Evolutionary conservation across 2,329 filamentous ascomycete species (phyloP).

Genomic region (Huntiella omanensis): DNA sequence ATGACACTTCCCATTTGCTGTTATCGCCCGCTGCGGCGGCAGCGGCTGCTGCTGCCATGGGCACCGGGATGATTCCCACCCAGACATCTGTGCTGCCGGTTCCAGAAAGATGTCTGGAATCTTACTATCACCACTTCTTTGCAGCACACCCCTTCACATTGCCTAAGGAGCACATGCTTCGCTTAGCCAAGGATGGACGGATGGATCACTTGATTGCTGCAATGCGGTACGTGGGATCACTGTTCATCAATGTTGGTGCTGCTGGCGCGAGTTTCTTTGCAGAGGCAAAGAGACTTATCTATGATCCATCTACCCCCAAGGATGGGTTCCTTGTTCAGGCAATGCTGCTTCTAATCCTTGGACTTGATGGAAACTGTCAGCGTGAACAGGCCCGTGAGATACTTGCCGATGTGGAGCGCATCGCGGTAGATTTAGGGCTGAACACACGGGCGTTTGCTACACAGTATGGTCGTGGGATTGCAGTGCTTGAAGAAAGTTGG

Average conservation of each 20-base stretch:
- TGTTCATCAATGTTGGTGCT: constrained; percentile 32
- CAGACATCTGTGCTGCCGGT: constrained; percentile 20
- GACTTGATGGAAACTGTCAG: constrained; percentile 58
- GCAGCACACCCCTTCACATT: constrained; percentile 38
- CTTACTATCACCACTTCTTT: constrained; percentile 40
- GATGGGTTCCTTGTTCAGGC: constrained; percentile 57
- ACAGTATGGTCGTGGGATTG: constrained; percentile 41
- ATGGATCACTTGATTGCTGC: constrained; percentile 32
- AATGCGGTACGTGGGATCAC: constrained; percentile 36
- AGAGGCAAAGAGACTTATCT: constrained; percentile 34
- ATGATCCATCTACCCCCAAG: constrained; percentile 24
- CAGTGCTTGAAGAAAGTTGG: constrained; percentile 63
- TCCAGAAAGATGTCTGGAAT: constrained; percentile 34
- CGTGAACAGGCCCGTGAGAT: constrained; percentile 49
- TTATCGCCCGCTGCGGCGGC: constrained; percentile 10
- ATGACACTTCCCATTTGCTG: constrained; percentile 13
- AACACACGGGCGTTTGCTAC: constrained; percentile 50
- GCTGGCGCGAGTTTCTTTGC: constrained; percentile 33
- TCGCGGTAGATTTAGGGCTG: constrained; percentile 61
- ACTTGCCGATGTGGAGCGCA: constrained; percentile 45
- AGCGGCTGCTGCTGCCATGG: constrained; percentile 8
- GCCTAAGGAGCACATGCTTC: constrained; percentile 31
- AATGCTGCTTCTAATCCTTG: constrained; percentile 56
- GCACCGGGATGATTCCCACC: constrained; percentile 12
- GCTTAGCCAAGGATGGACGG: constrained; percentile 27